A percentile compares a stretch with the other conserved stretches of the same genome.
phyloP scores from a whole-genome alignment of 2,329 filamentous ascomycete genomes.

The Cryphonectria radicalis region DNA sequence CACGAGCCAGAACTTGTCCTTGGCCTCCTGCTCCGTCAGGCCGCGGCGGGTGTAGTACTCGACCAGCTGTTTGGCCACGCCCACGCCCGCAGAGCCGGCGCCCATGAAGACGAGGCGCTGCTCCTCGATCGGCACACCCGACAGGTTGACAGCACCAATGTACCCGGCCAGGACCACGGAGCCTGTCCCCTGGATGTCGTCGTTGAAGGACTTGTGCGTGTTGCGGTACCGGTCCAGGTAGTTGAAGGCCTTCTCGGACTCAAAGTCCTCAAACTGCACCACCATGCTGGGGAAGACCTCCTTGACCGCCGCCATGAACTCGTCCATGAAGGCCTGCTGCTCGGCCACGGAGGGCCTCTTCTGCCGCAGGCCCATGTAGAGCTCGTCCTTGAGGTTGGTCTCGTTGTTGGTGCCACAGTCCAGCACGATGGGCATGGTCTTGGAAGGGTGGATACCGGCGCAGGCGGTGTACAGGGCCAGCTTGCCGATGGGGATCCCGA shows the following conservation, averaged over 20 bases:
- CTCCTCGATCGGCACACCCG: constrained; percentile 82
- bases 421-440: constrained; percentile 73
- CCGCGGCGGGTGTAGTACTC: constrained; percentile 96
- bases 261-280: constrained; percentile 97
- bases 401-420: constrained; percentile 71
- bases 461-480: constrained; percentile 93
- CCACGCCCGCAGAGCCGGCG: constrained; percentile 92
- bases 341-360: constrained; percentile 78
- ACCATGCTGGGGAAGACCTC: constrained; percentile 71
- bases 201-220: constrained; percentile 95
- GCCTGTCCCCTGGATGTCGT: constrained; percentile 96
- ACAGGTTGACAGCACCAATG: constrained; percentile 78
- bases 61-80: constrained; percentile 96
- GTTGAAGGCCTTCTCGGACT: constrained; percentile 88
- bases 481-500: constrained; percentile 97
- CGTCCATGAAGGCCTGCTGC: constrained; percentile 92
- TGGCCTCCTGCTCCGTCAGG: constrained; percentile 83
- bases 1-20: constrained; percentile 94
- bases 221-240: constrained; percentile 89
- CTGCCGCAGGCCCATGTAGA: constrained; percentile 89
- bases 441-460: constrained; percentile 89
- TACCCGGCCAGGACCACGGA: constrained; percentile 89
- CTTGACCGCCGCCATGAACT: constrained; percentile 90
- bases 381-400: constrained; percentile 66
- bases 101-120: constrained; percentile 96